These are phyloP conservation scores for Oropetium thomaeum DNA, from an alignment of 176 grass and related monocot genomes.

Conservation along the genomic window DNA sequence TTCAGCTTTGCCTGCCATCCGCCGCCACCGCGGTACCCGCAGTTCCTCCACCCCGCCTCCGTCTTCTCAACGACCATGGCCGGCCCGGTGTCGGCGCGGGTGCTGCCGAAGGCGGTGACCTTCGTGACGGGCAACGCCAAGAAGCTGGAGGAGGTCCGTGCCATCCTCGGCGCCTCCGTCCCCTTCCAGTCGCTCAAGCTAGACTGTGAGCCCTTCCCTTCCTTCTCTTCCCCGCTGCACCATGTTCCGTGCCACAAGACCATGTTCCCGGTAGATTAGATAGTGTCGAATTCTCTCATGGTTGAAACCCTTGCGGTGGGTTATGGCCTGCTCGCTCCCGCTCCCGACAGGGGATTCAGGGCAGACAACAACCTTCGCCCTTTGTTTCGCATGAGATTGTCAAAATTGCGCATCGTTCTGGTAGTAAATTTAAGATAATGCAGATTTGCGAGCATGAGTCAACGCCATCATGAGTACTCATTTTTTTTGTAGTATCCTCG, in stretches of 20 bases:
- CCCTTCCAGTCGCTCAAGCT: conserved; percentile 94
- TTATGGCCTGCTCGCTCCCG: not conserved
- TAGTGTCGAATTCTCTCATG: not conserved
- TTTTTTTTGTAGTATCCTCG: conserved; percentile 1
- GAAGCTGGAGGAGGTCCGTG: conserved; percentile 93
- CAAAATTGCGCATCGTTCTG: not conserved
- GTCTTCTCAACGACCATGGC: too few relatives aligned
- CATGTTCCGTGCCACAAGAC: not conserved
- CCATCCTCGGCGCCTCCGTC: conserved; percentile 79
- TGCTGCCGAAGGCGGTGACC: conserved; percentile 75
- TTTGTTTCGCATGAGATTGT: not conserved
- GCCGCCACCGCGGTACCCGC: not conserved
- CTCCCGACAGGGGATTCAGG: not conserved
- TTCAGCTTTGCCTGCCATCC: not conserved
- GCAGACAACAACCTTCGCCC: not conserved
- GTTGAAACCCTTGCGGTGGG: not conserved
- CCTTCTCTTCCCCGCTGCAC: not conserved
- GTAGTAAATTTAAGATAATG: not conserved
- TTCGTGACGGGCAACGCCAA: conserved; percentile 97
- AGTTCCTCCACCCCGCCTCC: not conserved
- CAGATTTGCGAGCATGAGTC: not conserved
- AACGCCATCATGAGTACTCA: not conserved
- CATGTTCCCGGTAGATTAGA: not conserved
- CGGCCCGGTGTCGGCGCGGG: conserved; percentile 41
- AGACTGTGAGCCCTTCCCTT: conserved; percentile 47